Evolutionary conservation across 805 yeast genomes (phyloP).

Genomic region (Saccharomycopsis guyanensis): DNA sequence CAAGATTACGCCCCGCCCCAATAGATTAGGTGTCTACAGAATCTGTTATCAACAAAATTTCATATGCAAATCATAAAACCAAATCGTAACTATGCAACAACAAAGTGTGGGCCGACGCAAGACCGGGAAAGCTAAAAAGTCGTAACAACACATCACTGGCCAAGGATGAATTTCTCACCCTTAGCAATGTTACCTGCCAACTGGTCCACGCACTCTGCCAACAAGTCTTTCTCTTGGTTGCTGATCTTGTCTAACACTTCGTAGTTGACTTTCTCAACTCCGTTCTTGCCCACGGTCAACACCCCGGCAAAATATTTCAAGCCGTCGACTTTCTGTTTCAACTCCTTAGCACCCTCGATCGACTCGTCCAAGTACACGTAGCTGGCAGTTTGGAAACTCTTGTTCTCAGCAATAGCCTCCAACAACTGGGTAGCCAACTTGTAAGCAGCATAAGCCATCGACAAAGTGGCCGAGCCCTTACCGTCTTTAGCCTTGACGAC

Average conservation of each 20-base stretch:
- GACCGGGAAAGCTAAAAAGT: too few relatives aligned
- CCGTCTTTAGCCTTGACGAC: constrained; percentile 94
- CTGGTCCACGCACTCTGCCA: constrained; percentile 47
- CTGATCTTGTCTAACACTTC: constrained; percentile 42
- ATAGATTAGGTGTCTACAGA: too few relatives aligned
- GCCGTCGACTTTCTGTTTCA: constrained; percentile 30
- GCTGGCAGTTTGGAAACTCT: constrained; percentile 29
- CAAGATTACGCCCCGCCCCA: too few relatives aligned
- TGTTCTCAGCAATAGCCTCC: constrained; percentile 27
- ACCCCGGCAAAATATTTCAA: constrained; percentile 56
- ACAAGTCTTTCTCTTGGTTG: constrained; percentile 47
- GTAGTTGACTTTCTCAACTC: constrained; percentile 49
- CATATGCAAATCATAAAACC: not conserved
- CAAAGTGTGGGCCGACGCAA: too few relatives aligned
- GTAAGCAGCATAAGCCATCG: constrained; percentile 94
- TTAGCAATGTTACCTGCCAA: constrained; percentile 49
- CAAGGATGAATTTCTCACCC: constrained; percentile 49
- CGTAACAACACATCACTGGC: too few relatives aligned
- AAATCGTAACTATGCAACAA: not conserved
- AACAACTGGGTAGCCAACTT: constrained; percentile 53
- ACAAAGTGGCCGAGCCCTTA: constrained; percentile 88
- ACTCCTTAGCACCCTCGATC: constrained; percentile 45
- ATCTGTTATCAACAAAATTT: too few relatives aligned
- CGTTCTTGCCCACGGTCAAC: constrained; percentile 44
- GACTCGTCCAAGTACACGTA: constrained; percentile 39